Percentiles rank a stretch among this genome's conserved stretches.
These are phyloP conservation scores for Boletus smithii DNA, from an alignment of 1,284 basidiomycete genomes.

Conservation along the genomic window DNA sequence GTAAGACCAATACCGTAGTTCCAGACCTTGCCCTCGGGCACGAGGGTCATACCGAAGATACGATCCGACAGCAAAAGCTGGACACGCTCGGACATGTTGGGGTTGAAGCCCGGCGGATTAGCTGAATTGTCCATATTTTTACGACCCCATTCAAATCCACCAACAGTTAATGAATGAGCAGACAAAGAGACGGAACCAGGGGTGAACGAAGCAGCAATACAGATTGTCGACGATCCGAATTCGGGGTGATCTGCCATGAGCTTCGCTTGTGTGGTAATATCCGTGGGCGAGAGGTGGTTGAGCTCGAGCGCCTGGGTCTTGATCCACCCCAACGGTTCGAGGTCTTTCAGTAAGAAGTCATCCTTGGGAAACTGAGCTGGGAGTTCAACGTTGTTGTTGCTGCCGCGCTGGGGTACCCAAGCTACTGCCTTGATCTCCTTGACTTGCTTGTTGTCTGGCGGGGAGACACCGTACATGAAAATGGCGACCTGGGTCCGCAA, in stretches of 20 bases:
- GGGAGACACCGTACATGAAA: slow-evolving; percentile 90
- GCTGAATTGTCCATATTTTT: slow-evolving; percentile 88
- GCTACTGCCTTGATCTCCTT: slow-evolving; percentile 98
- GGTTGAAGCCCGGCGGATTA: slow-evolving; percentile 89
- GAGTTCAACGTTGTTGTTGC: slow-evolving; percentile 89
- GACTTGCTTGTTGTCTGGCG: slow-evolving; percentile 95
- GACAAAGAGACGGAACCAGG: slow-evolving; percentile 96
- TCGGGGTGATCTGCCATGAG: slow-evolving; percentile 95
- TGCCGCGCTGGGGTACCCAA: slow-evolving; percentile 95
- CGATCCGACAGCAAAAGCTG: slow-evolving; percentile 94
- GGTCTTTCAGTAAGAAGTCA: slow-evolving; percentile 90
- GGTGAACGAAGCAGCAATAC: slow-evolving; percentile 93
- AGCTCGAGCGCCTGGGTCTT: slow-evolving; percentile 95
- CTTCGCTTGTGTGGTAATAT: slow-evolving; percentile 95
- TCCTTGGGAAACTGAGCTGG: slow-evolving; percentile 86
- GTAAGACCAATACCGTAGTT: slow-evolving; percentile 92
- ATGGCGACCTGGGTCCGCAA: slow-evolving; percentile 95
- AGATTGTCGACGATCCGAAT: slow-evolving; percentile 92
- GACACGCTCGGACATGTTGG: slow-evolving; percentile 95
- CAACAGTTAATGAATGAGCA: slow-evolving; percentile 84
- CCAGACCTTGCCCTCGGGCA: slow-evolving; percentile 90
- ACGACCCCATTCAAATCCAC: slow-evolving; percentile 98
- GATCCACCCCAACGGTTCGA: slow-evolving; percentile 97
- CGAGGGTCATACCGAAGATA: slow-evolving; percentile 86
- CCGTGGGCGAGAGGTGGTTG: slow-evolving; percentile 87